phyloP scores from a whole-genome alignment of 1,284 basidiomycete species.

The Entoloma clypeatum region DNA sequence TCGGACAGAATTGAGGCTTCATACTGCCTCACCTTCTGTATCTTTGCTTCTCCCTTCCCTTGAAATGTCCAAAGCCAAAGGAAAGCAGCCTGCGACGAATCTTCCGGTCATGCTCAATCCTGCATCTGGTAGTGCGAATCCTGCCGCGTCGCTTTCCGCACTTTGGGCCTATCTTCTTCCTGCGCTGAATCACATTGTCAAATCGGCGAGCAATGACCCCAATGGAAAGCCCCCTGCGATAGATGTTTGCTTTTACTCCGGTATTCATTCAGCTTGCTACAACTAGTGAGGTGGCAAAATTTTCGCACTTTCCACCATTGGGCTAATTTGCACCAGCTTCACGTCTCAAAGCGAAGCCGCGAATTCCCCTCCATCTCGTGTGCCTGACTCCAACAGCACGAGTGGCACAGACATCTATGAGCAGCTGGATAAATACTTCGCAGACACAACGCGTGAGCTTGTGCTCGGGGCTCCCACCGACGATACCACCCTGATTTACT shows the following conservation, averaged over 20 bases:
- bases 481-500: constrained; percentile 61
- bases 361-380: constrained; percentile 26
- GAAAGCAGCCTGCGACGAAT: constrained; percentile 13
- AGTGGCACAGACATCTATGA: constrained; percentile 68
- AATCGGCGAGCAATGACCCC: constrained; percentile 54
- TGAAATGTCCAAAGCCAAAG: constrained; percentile 18
- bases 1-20: neutral
- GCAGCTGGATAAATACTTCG: constrained; percentile 63
- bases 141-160: constrained; percentile 61
- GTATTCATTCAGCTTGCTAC: constrained; percentile 74
- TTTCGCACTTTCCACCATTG: constrained; percentile 5
- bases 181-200: constrained; percentile 70
- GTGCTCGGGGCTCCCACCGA: constrained; percentile 61
- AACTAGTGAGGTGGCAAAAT: constrained; percentile 49
- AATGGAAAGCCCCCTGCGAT: constrained; percentile 60
- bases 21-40: neutral
- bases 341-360: constrained; percentile 53
- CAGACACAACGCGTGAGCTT: constrained; percentile 55
- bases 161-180: constrained; percentile 73
- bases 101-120: constrained; percentile 47
- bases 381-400: constrained; percentile 24
- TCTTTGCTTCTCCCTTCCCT: constrained; percentile 2
- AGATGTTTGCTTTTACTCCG: constrained; percentile 67
- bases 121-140: constrained; percentile 64
- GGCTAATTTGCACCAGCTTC: constrained; percentile 38